Conservation (phyloP, 441 rosid species). For the Geranium incanum region DNA sequence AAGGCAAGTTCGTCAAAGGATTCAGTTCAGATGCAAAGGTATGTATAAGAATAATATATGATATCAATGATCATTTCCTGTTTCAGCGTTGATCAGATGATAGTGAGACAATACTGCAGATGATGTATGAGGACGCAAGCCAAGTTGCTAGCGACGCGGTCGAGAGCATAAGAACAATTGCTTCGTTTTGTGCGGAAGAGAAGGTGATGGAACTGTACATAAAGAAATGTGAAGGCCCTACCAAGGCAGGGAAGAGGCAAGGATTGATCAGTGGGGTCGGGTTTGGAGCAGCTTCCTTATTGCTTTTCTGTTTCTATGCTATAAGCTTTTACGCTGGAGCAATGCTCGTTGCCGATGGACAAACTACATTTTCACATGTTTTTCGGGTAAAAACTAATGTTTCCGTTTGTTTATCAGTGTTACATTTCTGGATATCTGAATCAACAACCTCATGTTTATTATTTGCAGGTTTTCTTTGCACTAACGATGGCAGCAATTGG, state of each 20-base stretch:
- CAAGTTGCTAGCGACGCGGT: conserved; percentile 76
- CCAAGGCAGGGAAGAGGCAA: conserved; percentile 47
- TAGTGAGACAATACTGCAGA: conserved; percentile 26
- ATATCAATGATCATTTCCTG: background rate
- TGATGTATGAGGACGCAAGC: conserved; percentile 77
- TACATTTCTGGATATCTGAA: no score
- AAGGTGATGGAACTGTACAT: conserved; percentile 59
- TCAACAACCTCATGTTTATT: no score
- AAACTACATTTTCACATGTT: conserved; percentile 48
- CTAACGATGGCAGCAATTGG: conserved; percentile 50
- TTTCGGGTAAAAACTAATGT: conserved; percentile 37
- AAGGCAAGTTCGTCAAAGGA: conserved; percentile 43
- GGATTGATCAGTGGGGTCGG: conserved; percentile 63
- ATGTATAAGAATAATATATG: background rate
- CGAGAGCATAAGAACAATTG: conserved; percentile 78
- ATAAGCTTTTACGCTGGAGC: conserved; percentile 73
- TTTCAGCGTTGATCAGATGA: background rate
- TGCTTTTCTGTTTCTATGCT: conserved; percentile 45
- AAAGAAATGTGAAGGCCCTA: conserved; percentile 61
- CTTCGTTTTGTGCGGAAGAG: conserved; percentile 78
- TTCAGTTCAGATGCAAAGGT: conserved; percentile 71
- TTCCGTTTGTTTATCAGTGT: no score
- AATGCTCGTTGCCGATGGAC: conserved; percentile 41
- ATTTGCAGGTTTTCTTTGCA: conserved; percentile 64
- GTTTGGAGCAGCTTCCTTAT: conserved; percentile 56